Evolutionary conservation across 106 monocot genomes (phyloP), one percentile per base, ranked within the genome.

Genomic region (Narthecium ossifragum): DNA sequence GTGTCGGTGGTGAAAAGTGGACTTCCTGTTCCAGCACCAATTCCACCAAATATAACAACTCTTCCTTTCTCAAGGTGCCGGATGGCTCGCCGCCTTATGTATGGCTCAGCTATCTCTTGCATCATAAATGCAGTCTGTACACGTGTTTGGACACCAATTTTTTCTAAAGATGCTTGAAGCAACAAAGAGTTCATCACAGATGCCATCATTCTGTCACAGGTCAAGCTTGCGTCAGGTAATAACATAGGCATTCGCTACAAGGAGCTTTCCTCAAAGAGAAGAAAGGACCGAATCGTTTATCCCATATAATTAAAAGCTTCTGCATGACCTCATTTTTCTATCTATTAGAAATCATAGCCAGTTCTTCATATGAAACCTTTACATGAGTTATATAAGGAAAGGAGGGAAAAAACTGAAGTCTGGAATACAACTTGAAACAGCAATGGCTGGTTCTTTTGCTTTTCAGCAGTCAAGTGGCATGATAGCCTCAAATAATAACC

Each of bases 41-140:
- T 70, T 38, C 91, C 98, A 46, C 84, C 88, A 73, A 99, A 99
- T 66, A 99, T 91, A 29, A 99, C 98, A 12, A 99, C 81, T 65
- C 91, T 70, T 61, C 91, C 91, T 72, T 99, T 99, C 26, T 99
- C 98, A 62, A 99, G 98, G 78, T 99, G 98, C 8, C 81, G 81
- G 27, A 99, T 82, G 47, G 98, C 98, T 54, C 84, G 62, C 33
- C 98, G 67, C 59, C 91, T 84, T 11, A 88, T 73, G 72, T 99
- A 99, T 58, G 91, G 87, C 53, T 99, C 91, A 37, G 98, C 91
- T 53, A 99, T 77, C 70, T 99, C 98, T 73, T 81, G 98, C 91
- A 88, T 91, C 48, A 55, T 73, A 49, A 99, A 79, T 40, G 84
- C 67, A 58, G 91, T 88, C 49, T 91, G 91, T 39, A 92, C 79